Base-by-base conservation (phyloP, 2,329 filamentous ascomycete genomes). In the Plectosphaerella sp. region DNA sequence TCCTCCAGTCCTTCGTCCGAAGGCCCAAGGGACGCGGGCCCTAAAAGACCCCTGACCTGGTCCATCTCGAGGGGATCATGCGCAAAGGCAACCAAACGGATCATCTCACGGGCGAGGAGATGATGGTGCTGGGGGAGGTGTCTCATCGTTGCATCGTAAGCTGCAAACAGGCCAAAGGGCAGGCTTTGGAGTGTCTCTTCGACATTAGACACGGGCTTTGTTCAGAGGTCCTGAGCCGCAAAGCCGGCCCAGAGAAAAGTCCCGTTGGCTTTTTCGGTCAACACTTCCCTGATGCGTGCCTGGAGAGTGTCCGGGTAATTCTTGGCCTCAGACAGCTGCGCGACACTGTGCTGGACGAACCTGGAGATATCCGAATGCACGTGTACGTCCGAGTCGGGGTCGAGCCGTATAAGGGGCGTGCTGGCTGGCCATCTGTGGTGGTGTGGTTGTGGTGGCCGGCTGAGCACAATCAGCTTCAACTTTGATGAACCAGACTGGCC, bases 271-370 rank as follows among this genome's bases (percentile, higher is more conserved):
- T 46, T 51, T 20, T 48, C 45, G 4, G 43, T 28, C 8, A 54
- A 5, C 15, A 35, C 12, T 3, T 3, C 8, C 22, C 28, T 16
- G n/a, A 54, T 39, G 2, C 39, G 22, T 11, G 9, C n/a, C 5
- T 20, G 41, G 5, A 16, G 9, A 11, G 14, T 9, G 5, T 28
- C 25, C 25, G 25, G 25, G 25, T 28, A 28, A 9, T 28, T 28
- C 25, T 28, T 28, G 25, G 8, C 28, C 12, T 47, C 20, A 1
- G 14, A 1, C 0, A 18, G 39, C 5, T 51, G 11, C 3, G 9
- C 7, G 2, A 52, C 73, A 49, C 39, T 10, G 9, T 24, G 45
- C 2, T 42, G 37, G 3, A 67, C 54, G 4, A 61, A 70, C 0
- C 42, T 55, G 5, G 36, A 45, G 0, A 71, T 56, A 3, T 71